Base-by-base conservation (phyloP, 768 basidiomycete species). In the Ramaria rubella region DNA sequence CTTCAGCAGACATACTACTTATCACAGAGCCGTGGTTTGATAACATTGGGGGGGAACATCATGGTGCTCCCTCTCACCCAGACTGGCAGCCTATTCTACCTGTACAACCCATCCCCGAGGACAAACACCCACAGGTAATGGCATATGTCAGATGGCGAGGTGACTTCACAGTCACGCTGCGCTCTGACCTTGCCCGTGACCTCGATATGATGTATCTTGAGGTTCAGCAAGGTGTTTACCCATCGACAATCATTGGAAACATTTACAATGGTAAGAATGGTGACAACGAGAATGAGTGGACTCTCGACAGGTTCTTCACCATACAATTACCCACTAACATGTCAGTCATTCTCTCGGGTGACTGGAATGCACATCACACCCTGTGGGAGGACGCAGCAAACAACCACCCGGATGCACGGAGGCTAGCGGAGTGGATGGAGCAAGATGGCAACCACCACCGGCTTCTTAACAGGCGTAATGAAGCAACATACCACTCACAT, bases 361-460 rank as follows among this genome's bases (percentile, higher is more conserved):
- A 69, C 52, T 64, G 48, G 48, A 69, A 68, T 59, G 50, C 64
- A 8, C 62, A 66, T 58, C 67, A 68, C 52, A 23, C 55, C 5
- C 1, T 29, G 1, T 52, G 21, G 21, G 48, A 38, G 2, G n/a
- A 59, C 5, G 66, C 67, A 65, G 63, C 59, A 64, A 70, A 56
- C 67, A 66, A 3, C 52, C 58, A 33, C 48, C 27, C 8, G 12
- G 48, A 26, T 5, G 48, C 48, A 7, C 12, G 38, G 19, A 19
- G 19, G 14, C 14, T 49, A 12, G 48, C 33, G 14, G 48, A 49
- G 11, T 49, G 48, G 48, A 17, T 49, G 21, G 48, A 21, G 27
- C 6, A 8, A 11, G 6, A 19, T 6, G 48, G 48, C 6, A 29
- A 14, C 48, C 27, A 26, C n/a, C n/a, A n/a, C n/a, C n/a, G n/a